phyloP scores from a whole-genome alignment of 768 basidiomycete species.

The Termitomyces sp. region DNA sequence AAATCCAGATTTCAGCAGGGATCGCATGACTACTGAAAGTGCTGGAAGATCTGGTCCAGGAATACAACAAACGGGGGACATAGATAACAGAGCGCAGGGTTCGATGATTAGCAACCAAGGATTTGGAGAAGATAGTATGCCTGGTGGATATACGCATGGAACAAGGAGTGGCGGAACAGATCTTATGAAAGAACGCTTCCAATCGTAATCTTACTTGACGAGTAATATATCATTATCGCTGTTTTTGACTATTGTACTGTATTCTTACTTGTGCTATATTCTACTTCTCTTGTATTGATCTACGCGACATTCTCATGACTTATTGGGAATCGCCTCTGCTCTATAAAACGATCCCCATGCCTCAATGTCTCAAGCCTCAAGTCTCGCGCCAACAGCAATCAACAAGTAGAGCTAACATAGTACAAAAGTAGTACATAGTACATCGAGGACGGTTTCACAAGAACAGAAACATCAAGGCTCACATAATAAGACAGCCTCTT shows the following conservation, averaged over 20 bases:
- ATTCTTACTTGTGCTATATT: background rate
- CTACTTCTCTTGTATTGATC: background rate
- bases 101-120: background rate
- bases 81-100: background rate
- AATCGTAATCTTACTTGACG: background rate
- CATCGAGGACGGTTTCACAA: background rate
- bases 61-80: background rate
- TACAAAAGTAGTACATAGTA: too few relatives aligned
- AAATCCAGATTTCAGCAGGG: background rate
- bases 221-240: background rate
- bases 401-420: too few relatives aligned
- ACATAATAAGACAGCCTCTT: background rate
- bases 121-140: slow-evolving; percentile 1
- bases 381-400: background rate
- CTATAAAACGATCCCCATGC: too few relatives aligned
- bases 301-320: too few relatives aligned
- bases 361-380: too few relatives aligned
- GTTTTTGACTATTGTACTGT: background rate
- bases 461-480: background rate
- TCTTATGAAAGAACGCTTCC: background rate
- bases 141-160: slow-evolving; percentile 3
- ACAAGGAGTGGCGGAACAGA: background rate
- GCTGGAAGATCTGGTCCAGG: background rate
- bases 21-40: slow-evolving; percentile 1
- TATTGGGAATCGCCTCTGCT: too few relatives aligned